phyloP scores from a whole-genome alignment of 768 basidiomycete genomes.

The Cystobasidium tubakii region DNA sequence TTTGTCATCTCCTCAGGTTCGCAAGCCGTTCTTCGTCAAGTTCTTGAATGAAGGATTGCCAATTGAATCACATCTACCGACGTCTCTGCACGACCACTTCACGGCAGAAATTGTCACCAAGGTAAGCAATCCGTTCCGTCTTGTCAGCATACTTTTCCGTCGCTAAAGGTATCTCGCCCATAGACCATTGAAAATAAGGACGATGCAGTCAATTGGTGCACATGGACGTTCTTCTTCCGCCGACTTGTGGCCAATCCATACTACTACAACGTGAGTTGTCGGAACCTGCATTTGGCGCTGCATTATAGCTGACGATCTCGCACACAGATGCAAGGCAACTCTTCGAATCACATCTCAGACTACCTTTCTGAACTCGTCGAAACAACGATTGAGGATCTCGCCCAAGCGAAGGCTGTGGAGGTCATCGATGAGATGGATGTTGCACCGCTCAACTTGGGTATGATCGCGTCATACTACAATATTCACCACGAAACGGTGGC shows the following conservation, averaged over 20 bases:
- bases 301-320: neutral
- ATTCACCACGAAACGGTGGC: constrained; percentile 82
- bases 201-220: constrained; percentile 73
- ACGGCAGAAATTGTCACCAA: constrained; percentile 96
- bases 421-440: constrained; percentile 57
- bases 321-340: constrained; percentile 65
- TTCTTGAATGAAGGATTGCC: constrained; percentile 95
- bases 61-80: constrained; percentile 88
- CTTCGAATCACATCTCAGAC: constrained; percentile 89
- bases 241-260: constrained; percentile 97
- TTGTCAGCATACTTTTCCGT: neutral
- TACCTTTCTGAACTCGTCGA: constrained; percentile 95
- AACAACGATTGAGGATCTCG: constrained; percentile 79
- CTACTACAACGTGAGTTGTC: constrained; percentile 69
- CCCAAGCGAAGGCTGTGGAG: constrained; percentile 88
- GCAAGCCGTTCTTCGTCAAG: constrained; percentile 99
- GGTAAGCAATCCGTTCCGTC: neutral
- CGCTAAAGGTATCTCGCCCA: neutral
- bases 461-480: constrained; percentile 97
- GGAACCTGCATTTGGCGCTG: neutral
- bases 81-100: constrained; percentile 92
- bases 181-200: constrained; percentile 96
- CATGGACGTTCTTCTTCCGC: constrained; percentile 87
- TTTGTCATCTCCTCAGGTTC: constrained; percentile 57
- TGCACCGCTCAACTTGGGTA: constrained; percentile 80